Evolutionary conservation across 805 yeast species (phyloP), one percentile per base, ranked within the genome.

Genomic region (Candida argentea): DNA sequence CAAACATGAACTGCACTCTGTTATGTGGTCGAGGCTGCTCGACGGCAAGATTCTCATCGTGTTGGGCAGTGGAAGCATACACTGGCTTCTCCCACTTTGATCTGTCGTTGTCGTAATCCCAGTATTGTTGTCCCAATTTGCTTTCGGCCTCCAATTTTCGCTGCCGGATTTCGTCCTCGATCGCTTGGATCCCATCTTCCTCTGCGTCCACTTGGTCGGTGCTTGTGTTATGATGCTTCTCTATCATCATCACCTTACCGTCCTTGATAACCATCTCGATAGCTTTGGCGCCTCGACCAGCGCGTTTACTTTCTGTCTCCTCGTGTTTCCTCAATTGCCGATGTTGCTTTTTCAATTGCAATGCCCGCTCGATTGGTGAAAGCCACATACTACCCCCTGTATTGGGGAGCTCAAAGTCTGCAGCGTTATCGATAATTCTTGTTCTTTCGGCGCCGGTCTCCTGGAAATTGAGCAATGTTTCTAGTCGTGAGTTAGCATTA

Each of bases 371-470:
- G 29, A 77, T 66, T 0, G 79, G 76, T 1, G 94, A 77, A 0
- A 94, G 76, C 97, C 98, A 91, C 36, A 78, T 58, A 39, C 72
- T 78, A 3, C 55, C 56, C 22, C 67, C 44, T 2, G 46, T 34
- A 3, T 60, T 58, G 0, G 84, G 72, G 31, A 77, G 52, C 27
- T 83, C 93, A 48, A 71, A 84, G 48, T 91, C 98, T 4, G 94
- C 73, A 0, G 93, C 95, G 46, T 84, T 78, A 48, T 91, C 99
- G 22, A 93, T 87, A 37, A 91, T 85, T 40, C 73, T 74, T 0
- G 98, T 91, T 48, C 99, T 66, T 49, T 85, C 93, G 1, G 87
- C 83, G 5, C 93, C 82, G 11, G 87, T 75, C 2, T 72, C 83
- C 50, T 91, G 98, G 50, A 76, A 91, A 36, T 74, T 69, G 24